Conservation (phyloP, 129 eudicot species). For the Flaveria robusta region DNA sequence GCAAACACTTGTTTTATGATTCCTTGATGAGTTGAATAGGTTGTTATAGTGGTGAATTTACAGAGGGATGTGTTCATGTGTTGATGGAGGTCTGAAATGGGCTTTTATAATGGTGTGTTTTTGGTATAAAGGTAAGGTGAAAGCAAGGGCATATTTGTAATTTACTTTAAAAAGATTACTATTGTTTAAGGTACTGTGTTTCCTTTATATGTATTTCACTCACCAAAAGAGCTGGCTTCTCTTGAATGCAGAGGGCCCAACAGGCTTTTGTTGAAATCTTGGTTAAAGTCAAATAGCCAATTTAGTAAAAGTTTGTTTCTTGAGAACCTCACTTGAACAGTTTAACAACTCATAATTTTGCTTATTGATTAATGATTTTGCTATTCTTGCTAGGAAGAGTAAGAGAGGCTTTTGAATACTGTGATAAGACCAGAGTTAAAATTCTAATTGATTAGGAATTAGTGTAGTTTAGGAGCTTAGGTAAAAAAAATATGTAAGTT, state of each 20-base stretch:
- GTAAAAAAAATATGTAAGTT: no score
- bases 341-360: neutral
- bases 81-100: constrained; percentile 23
- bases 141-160: constrained; percentile 25
- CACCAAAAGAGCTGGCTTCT: constrained; percentile 20
- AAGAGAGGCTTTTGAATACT: no score
- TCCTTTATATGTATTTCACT: neutral
- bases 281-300: constrained; percentile 21
- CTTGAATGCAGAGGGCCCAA: constrained; percentile 28
- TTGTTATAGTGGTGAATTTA: constrained; percentile 19
- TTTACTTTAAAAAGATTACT: constrained; percentile 12
- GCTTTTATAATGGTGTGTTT: constrained; percentile 7
- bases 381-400: neutral
- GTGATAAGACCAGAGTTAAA: no score
- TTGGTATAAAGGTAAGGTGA: neutral
- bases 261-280: constrained; percentile 23
- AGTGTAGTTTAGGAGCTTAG: no score
- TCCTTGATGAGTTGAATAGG: constrained; percentile 27
- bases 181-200: constrained; percentile 12
- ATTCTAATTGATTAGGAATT: no score
- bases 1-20: constrained; percentile 22
- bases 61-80: constrained; percentile 20
- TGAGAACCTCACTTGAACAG: constrained; percentile 15
- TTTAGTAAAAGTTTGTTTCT: constrained; percentile 9
- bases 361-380: neutral